Percentiles rank a stretch among this genome's conserved stretches.
phyloP scores from a whole-genome alignment of 2,329 filamentous ascomycete species.

The Trichoderma endophyticum region DNA sequence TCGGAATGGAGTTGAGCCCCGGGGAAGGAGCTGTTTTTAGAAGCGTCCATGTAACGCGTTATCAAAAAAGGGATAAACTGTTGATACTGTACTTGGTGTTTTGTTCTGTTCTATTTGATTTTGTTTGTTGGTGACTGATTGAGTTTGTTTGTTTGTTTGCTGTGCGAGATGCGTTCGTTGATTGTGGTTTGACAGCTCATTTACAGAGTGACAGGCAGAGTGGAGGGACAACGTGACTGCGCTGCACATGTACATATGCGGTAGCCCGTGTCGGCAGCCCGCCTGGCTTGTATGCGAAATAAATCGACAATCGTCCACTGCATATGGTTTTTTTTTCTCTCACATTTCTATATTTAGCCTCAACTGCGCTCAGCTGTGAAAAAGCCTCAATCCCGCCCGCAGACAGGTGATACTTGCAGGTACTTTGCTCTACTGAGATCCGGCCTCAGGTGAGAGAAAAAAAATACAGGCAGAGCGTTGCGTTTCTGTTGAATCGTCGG shows the following conservation, averaged over 20 bases:
- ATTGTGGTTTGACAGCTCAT: not conserved
- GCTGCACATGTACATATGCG: not conserved
- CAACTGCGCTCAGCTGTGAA: not conserved
- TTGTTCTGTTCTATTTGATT: too few species aligned
- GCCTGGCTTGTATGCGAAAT: not conserved
- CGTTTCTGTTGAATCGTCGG: not conserved
- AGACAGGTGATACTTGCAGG: not conserved
- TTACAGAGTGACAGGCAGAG: not conserved
- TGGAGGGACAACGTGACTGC: conserved; percentile 2
- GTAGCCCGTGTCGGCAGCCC: conserved; percentile 6
- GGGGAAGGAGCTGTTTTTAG: not conserved
- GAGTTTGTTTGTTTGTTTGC: not conserved
- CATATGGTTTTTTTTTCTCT: not conserved
- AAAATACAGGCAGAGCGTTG: not conserved
- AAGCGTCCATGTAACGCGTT: not conserved
- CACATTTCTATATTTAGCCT: conserved; percentile 1
- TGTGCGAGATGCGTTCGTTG: not conserved
- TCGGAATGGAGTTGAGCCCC: not conserved
- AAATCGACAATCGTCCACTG: not conserved
- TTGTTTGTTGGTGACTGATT: too few species aligned
- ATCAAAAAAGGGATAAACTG: not conserved
- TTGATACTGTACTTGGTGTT: too few species aligned
- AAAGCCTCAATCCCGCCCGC: not conserved
- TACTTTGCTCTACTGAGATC: not conserved
- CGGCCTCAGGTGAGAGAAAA: not conserved